Evolutionary conservation across 176 grass and related monocot species (phyloP), one percentile per base, ranked within the genome.

Genomic region (Pharus latifolius): DNA sequence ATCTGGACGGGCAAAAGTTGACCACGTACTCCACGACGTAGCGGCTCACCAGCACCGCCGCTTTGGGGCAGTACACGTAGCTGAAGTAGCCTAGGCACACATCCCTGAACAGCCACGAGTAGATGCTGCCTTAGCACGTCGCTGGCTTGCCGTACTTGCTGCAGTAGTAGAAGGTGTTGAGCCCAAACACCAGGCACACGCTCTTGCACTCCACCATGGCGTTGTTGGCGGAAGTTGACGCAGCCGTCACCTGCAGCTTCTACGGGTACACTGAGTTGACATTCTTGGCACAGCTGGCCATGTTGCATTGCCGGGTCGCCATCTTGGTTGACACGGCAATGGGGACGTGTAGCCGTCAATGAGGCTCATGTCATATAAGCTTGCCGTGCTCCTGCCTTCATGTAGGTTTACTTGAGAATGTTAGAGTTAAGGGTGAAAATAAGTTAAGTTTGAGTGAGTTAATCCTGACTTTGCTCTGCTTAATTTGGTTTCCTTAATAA

Each of bases 321-420:
- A 73, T 56, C 58, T 30, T 67, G 22, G 86, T 65, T 30, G 78
- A 77, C 15, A 97, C 78, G 67, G 89, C 49, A 19, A 97, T 55
- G 8, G 89, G 89, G 11, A 96, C 67, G 85, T 96, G 83, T 96
- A 96, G 33, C 88, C 92, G 70, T 96, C 92, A 15, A 96, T 85
- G 1, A 96, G 51, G 82, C 92, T 96, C 19, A 92, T 85, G 66
- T 92, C 88, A 73, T 87, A 96, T 67, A 87, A 89, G 65, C 83
- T 92, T 12, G 85, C 85, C 80, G 81, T 84, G 77, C 70, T 67
- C 27, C 50, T 10, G 53, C 78, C 89, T 48, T n/a, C 37, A 68
- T 72, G 69, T 72, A 82, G 62, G 56, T 37, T 57, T 75, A 81
- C 29, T 20, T 26, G 30, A 22, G 41, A 48, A 16, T n/a, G n/a